Evolutionary conservation across 1,284 basidiomycete species (phyloP), one percentile per base, ranked within the genome.

Genomic region (Sporisorium exsertum): DNA sequence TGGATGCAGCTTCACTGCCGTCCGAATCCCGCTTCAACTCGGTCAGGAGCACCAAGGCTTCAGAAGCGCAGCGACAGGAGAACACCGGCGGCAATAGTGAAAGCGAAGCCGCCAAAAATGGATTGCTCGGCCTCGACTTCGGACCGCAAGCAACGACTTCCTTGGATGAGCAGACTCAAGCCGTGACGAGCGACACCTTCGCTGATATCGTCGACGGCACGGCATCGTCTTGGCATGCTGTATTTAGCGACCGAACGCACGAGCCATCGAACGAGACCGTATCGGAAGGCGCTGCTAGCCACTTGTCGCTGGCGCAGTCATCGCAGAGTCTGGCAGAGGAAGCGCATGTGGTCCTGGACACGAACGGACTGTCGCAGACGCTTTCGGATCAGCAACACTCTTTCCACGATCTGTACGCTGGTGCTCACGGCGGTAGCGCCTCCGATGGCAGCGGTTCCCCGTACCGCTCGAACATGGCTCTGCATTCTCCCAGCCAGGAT

Each of bases 191-290:
- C 3, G 72, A 75, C 22, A 63, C 72, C 3, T 75, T 75, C n/a
- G 58, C 43, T 9, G 55, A 53, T 26, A 55, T 75, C 5, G 53
- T 55, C 8, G 67, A 75, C 32, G 63, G 54, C n/a, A 66, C 67
- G 7, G 65, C 66, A 22, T 75, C 72, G 12, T 70, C 72, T 0
- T 75, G 72, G 72, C 72, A 75, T n/a, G 64, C 72, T 15, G 66
- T 64, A 20, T 75, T 70, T 40, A 60, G 51, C 57, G 58, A 64
- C 9, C 64, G 62, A 24, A 27, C 50, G 1, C n/a, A 51, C 8
- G 27, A 22, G 10, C 42, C 16, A 12, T 8, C 47, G 24, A 35
- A 29, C 52, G 37, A 24, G 35, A 40, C 27, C 13, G 49, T 32
- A 20, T 10, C n/a, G 13, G 27, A 32, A 3, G 10, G 49, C 9